These are phyloP conservation scores for Limnomonas spitsbergensis DNA, from an alignment of 139 green algal genomes.

Conservation along the genomic window DNA sequence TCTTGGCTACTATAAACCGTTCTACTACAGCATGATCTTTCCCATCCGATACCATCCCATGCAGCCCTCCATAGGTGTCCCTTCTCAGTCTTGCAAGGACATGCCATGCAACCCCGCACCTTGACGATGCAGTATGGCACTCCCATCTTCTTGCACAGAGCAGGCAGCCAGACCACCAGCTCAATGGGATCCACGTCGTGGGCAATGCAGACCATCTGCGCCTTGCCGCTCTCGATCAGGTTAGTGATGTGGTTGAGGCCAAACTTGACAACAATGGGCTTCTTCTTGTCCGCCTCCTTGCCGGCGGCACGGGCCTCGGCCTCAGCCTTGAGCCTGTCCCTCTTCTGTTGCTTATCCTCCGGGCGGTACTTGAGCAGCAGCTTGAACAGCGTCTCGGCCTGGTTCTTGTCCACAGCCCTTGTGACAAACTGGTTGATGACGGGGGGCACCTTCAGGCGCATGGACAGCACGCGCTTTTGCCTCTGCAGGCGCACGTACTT, in stretches of 20 bases:
- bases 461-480: constrained; percentile 90
- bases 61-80: too few relatives aligned
- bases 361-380: constrained; percentile 97
- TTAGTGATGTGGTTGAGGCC: constrained; percentile 99
- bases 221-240: constrained; percentile 92
- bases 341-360: constrained; percentile 97
- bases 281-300: constrained; percentile 90
- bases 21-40: too few relatives aligned
- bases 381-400: constrained; percentile 92
- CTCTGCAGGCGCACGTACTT: constrained; percentile 98
- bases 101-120: constrained; percentile 53
- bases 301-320: constrained; percentile 63
- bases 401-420: constrained; percentile 65
- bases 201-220: constrained; percentile 95
- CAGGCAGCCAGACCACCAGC: constrained; percentile 97
- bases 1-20: too few relatives aligned
- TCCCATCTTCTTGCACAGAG: constrained; percentile 98
- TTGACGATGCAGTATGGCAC: constrained; percentile 99
- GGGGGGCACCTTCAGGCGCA: constrained; percentile 84
- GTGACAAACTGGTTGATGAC: constrained; percentile 56
- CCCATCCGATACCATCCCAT: too few relatives aligned
- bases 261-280: constrained; percentile 97
- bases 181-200: constrained; percentile 99
- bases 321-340: constrained; percentile 79
- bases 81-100: too few relatives aligned